These are phyloP conservation scores for Erysimum cheiranthoides DNA, from an alignment of 345 rosid species.

Conservation along the genomic window DNA sequence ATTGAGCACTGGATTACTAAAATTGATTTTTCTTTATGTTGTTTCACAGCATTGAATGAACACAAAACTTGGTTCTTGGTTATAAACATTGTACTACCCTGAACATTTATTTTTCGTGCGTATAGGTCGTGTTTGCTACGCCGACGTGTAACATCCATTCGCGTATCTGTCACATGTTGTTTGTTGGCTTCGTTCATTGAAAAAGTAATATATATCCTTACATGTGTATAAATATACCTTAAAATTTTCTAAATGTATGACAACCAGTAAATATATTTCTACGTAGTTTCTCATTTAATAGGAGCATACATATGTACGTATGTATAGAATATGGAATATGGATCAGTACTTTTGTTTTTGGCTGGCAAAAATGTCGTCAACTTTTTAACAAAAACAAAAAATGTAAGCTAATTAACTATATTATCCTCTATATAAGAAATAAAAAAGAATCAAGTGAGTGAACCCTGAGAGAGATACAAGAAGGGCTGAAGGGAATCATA, in stretches of 20 bases:
- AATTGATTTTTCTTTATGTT: too few relatives aligned
- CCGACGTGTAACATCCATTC: neutral
- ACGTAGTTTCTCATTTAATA: neutral
- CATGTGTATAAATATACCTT: neutral
- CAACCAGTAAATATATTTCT: neutral
- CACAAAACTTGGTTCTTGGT: too few relatives aligned
- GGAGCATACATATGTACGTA: neutral
- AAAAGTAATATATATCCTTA: neutral
- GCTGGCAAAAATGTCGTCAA: neutral
- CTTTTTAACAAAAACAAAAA: neutral
- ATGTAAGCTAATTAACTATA: neutral
- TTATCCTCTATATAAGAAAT: neutral
- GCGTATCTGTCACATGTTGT: neutral
- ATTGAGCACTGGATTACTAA: too few relatives aligned
- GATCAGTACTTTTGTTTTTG: conserved; percentile 11
- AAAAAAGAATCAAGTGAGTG: conserved; percentile 20
- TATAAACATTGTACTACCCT: too few relatives aligned
- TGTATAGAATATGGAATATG: conserved; percentile 13
- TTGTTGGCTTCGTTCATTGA: neutral
- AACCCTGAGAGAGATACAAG: conserved; percentile 35
- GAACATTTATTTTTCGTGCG: too few relatives aligned
- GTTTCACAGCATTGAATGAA: too few relatives aligned
- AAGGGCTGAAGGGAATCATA: conserved; percentile 42
- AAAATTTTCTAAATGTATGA: neutral
- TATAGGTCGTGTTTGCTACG: neutral